Evolutionary conservation across 176 grass and related monocot species (phyloP).

Genomic region (Rhynchospora pubera): DNA sequence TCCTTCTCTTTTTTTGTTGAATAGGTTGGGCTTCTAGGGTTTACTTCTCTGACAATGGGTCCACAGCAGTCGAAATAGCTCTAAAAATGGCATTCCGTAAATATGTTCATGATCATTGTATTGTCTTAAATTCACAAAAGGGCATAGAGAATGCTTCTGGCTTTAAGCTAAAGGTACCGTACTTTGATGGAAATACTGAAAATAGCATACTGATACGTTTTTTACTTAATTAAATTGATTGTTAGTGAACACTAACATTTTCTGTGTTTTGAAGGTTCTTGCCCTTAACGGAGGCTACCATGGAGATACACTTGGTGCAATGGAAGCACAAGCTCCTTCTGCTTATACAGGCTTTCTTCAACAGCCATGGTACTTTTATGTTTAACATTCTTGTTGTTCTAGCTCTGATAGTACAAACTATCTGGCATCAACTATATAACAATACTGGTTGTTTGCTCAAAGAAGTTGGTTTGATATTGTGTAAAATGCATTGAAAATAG

Average conservation of each 20-base stretch:
- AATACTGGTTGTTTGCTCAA: not conserved
- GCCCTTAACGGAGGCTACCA: constrained; percentile 87
- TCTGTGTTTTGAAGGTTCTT: constrained; percentile 45
- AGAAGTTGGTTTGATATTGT: not conserved
- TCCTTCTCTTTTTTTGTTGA: constrained; percentile 14
- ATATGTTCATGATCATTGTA: constrained; percentile 55
- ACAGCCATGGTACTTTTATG: constrained; percentile 71
- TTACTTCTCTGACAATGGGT: constrained; percentile 95
- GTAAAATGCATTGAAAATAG: not conserved
- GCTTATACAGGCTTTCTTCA: constrained; percentile 85
- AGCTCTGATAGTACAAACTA: not conserved
- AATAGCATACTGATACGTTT: not conserved
- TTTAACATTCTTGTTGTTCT: constrained; percentile 14
- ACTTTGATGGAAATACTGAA: not conserved
- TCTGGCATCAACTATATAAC: not conserved
- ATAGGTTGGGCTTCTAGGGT: constrained; percentile 89
- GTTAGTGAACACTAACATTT: not conserved
- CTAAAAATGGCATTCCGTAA: constrained; percentile 98
- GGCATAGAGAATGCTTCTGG: constrained; percentile 15
- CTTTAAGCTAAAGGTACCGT: constrained; percentile 53
- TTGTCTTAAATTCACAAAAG: constrained; percentile 32
- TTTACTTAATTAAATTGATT: not conserved
- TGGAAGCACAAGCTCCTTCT: constrained; percentile 98
- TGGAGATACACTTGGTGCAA: constrained; percentile 92
- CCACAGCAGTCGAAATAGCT: constrained; percentile 98